Evolutionary conservation across 345 rosid species (phyloP).

Genomic region (Melaleuca quinquenervia): DNA sequence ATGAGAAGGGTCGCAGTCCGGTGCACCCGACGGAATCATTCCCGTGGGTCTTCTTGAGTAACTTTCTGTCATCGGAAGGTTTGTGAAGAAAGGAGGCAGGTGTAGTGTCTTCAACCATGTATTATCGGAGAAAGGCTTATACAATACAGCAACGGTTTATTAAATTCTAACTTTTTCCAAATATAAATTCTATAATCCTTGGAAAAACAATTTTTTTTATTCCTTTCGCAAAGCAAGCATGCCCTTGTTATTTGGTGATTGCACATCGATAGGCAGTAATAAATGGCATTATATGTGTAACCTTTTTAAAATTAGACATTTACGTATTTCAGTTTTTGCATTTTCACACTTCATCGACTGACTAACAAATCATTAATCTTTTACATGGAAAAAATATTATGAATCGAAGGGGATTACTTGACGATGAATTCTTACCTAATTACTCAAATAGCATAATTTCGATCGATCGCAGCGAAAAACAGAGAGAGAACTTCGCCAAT

Average conservation of each 20-base stretch:
- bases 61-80: background rate
- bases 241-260: background rate
- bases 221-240: background rate
- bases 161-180: too few species aligned
- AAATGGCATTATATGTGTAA: background rate
- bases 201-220: too few species aligned
- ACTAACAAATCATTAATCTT: background rate
- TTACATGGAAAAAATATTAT: background rate
- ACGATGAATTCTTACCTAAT: background rate
- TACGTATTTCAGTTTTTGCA: background rate
- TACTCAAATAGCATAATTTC: background rate
- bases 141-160: background rate
- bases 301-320: background rate
- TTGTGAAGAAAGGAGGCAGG: background rate
- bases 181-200: too few species aligned
- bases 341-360: background rate
- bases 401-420: background rate
- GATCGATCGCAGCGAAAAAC: background rate
- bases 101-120: background rate
- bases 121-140: background rate
- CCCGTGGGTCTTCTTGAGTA: background rate
- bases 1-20: background rate
- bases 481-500: background rate
- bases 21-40: background rate
- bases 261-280: background rate